Evolutionary conservation across 208 protist species (phyloP).

Genomic region (Herpetomonas muscarum): DNA sequence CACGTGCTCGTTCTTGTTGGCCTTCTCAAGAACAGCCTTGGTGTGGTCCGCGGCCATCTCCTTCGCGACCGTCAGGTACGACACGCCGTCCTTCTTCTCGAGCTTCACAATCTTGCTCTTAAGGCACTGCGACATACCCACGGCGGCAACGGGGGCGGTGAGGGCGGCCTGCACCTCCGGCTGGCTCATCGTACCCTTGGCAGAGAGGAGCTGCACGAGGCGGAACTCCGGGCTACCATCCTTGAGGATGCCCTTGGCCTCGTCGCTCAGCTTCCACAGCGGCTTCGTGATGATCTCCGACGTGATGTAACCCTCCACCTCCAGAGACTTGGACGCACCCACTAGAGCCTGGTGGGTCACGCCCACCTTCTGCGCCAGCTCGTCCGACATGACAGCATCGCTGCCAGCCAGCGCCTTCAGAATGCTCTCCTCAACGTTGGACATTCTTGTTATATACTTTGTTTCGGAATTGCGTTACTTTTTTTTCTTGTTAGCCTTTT

Average conservation of each 20-base stretch:
- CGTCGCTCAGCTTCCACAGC: constrained; percentile 67
- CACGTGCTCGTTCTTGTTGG: constrained; percentile 21
- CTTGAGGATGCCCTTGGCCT: constrained; percentile 75
- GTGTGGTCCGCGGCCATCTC: constrained; percentile 29
- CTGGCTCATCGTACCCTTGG: constrained; percentile 32
- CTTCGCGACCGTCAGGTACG: constrained; percentile 30
- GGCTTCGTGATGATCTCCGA: constrained; percentile 48
- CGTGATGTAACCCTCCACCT: constrained; percentile 73
- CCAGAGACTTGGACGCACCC: constrained; percentile 89
- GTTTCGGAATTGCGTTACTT: background rate
- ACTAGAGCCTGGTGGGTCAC: constrained; percentile 88
- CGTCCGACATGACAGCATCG: constrained; percentile 46
- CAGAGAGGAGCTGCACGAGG: constrained; percentile 52
- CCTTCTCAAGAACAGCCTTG: constrained; percentile 34
- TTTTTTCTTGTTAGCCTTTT: background rate
- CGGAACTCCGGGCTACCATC: constrained; percentile 89
- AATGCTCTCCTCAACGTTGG: constrained; percentile 30
- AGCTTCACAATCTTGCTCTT: constrained; percentile 91
- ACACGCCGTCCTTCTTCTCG: constrained; percentile 67
- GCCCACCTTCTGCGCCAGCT: constrained; percentile 39
- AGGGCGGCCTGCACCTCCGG: constrained; percentile 43
- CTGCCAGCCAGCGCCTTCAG: constrained; percentile 31
- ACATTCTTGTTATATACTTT: background rate
- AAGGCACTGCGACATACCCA: constrained; percentile 92
- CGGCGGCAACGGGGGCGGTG: constrained; percentile 54